Percentiles rank a stretch among this genome's conserved stretches.
Conservation (phyloP, 106 monocot species). For the Apostasia ramifera region DNA sequence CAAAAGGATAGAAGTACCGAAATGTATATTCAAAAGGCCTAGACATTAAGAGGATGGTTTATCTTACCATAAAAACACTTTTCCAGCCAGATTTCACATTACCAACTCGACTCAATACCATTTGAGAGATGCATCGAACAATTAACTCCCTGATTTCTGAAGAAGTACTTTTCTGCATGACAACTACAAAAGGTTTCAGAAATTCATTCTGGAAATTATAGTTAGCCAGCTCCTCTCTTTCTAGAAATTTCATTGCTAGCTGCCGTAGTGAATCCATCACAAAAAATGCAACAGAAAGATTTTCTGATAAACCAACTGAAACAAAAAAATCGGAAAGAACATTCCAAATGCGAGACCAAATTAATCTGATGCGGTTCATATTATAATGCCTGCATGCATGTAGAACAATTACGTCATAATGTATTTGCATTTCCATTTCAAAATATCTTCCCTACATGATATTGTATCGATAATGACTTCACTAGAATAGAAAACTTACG, state of each 20-base stretch:
- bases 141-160: slow-evolving; percentile 84
- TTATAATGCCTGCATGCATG: slow-evolving; percentile 81
- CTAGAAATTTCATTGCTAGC: slow-evolving; percentile 93
- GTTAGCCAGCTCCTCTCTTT: slow-evolving; percentile 89
- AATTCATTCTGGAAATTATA: slow-evolving; percentile 99
- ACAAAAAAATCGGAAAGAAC: slow-evolving; percentile 96
- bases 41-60: background rate
- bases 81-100: slow-evolving; percentile 99
- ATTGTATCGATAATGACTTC: background rate
- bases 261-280: slow-evolving; percentile 98
- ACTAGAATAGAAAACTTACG: slow-evolving; percentile 39
- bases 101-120: slow-evolving; percentile 88
- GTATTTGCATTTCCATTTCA: background rate
- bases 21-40: background rate
- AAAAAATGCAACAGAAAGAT: slow-evolving; percentile 92
- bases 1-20: background rate
- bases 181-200: slow-evolving; percentile 79
- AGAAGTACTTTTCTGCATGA: slow-evolving; percentile 91
- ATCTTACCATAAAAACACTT: slow-evolving; percentile 82
- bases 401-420: slow-evolving; percentile 8
- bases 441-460: background rate
- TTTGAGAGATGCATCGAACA: slow-evolving; percentile 83
- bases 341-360: slow-evolving; percentile 96
- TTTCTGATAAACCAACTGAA: slow-evolving; percentile 87
- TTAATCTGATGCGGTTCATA: slow-evolving; percentile 93